phyloP scores from a whole-genome alignment of 805 yeast species.

The Hanseniaspora guilliermondii region DNA sequence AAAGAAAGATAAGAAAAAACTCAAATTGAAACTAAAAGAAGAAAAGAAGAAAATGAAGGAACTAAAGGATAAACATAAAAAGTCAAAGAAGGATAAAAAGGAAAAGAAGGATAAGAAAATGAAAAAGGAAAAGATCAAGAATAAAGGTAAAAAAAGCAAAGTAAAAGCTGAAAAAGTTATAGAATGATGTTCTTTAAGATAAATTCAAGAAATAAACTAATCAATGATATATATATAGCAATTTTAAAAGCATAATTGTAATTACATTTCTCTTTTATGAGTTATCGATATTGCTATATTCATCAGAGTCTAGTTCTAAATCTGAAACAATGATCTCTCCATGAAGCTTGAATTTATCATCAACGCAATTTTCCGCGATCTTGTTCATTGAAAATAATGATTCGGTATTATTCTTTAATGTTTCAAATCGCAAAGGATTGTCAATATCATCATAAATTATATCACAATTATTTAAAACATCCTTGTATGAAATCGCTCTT shows the following conservation, averaged over 20 bases:
- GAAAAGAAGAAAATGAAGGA: slow-evolving; percentile 17
- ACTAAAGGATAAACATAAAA: slow-evolving; percentile 15
- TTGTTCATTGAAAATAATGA: neutral
- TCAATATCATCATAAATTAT: slow-evolving; percentile 2
- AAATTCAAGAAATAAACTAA: no score
- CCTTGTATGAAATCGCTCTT: neutral
- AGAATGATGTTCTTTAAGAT: no score
- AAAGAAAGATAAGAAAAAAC: slow-evolving; percentile 16
- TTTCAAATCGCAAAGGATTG: neutral
- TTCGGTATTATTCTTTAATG: neutral
- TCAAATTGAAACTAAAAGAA: slow-evolving; percentile 15
- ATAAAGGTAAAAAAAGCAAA: slow-evolving; percentile 18
- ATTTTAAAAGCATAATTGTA: no score
- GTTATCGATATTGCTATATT: neutral
- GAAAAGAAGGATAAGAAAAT: slow-evolving; percentile 14
- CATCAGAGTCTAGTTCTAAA: neutral
- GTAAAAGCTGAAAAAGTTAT: slow-evolving; percentile 15
- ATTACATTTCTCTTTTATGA: neutral
- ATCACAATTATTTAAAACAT: neutral
- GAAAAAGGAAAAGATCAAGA: slow-evolving; percentile 15
- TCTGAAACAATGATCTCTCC: slow-evolving; percentile 9
- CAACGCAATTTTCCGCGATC: neutral
- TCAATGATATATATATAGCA: neutral
- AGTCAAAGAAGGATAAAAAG: slow-evolving; percentile 16
- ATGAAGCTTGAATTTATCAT: slow-evolving; percentile 2